These are phyloP conservation scores for Fusarium multiceps DNA, from an alignment of 2,329 filamentous ascomycete species.

Conservation along the genomic window DNA sequence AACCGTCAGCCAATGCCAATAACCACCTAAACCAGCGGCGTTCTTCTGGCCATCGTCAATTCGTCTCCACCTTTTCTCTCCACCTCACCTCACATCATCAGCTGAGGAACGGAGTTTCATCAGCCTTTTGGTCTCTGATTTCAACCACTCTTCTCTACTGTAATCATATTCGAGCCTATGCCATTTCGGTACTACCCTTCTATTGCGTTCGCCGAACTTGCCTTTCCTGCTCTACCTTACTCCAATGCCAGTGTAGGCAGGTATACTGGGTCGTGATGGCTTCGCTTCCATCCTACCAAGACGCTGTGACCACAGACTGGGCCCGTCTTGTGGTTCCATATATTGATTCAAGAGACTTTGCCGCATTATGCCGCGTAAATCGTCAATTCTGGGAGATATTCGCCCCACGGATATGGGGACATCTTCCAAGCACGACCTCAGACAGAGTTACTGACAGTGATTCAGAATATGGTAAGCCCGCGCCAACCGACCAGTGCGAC, in stretches of 20 bases:
- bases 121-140: not conserved
- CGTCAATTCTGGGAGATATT: slow-evolving; percentile 61
- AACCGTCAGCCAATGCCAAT: not conserved
- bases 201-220: not conserved
- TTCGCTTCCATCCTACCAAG: slow-evolving; percentile 64
- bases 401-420: slow-evolving; percentile 64
- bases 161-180: not conserved
- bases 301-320: slow-evolving; percentile 63
- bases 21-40: not conserved
- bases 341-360: slow-evolving; percentile 55
- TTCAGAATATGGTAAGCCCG: slow-evolving; percentile 58
- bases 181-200: not conserved
- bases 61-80: slow-evolving; percentile 15
- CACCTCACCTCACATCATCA: not conserved
- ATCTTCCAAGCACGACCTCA: slow-evolving; percentile 54
- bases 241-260: not conserved
- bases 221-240: not conserved
- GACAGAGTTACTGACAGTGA: slow-evolving; percentile 55
- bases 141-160: too few relatives aligned
- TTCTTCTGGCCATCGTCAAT: not conserved
- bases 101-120: slow-evolving; percentile 25
- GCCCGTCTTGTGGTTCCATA: slow-evolving; percentile 60
- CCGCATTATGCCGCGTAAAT: slow-evolving; percentile 61
- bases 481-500: not conserved
- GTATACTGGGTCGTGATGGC: slow-evolving; percentile 40